phyloP scores from a whole-genome alignment of 2,329 filamentous ascomycete species.

The Raffaelea deltoideospora region DNA sequence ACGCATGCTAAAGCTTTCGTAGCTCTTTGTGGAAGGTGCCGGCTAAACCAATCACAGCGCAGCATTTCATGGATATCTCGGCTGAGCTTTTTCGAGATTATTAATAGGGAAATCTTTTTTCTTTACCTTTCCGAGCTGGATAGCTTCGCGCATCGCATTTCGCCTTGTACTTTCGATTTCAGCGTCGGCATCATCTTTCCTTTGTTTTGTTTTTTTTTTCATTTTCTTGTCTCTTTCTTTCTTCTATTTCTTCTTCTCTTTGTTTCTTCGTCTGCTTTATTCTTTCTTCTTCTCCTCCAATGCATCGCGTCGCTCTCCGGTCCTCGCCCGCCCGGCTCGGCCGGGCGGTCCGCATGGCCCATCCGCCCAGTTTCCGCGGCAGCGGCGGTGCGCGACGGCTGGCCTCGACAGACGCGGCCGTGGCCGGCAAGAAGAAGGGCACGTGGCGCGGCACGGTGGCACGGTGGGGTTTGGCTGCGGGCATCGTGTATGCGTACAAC shows the following conservation, averaged over 20 bases:
- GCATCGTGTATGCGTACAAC: conserved; percentile 84
- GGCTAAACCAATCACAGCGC: conserved; percentile 1
- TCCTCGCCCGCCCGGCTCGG: conserved; percentile 27
- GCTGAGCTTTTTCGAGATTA: background rate
- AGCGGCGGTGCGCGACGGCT: conserved; percentile 33
- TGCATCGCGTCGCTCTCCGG: conserved; percentile 39
- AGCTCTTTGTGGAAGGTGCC: too few species aligned
- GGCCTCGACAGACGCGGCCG: conserved; percentile 35
- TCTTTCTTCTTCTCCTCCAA: conserved; percentile 12
- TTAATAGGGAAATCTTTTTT: background rate
- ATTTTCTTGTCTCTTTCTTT: background rate
- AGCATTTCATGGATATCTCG: background rate
- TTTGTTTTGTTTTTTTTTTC: background rate
- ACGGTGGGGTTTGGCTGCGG: conserved; percentile 63
- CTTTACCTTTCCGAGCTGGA: too few species aligned
- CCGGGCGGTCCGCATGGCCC: conserved; percentile 25
- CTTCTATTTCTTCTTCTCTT: conserved; percentile 6
- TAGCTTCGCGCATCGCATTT: too few species aligned
- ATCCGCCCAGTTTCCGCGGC: too few species aligned
- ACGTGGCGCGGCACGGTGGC: conserved; percentile 66
- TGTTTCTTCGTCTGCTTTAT: conserved; percentile 1
- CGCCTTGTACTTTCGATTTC: too few species aligned
- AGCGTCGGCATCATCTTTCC: too few species aligned
- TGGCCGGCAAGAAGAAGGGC: conserved; percentile 52
- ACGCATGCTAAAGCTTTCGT: too few species aligned